phyloP scores from a whole-genome alignment of 1,139 yeast species.

The Zygosaccharomyces sapae region DNA sequence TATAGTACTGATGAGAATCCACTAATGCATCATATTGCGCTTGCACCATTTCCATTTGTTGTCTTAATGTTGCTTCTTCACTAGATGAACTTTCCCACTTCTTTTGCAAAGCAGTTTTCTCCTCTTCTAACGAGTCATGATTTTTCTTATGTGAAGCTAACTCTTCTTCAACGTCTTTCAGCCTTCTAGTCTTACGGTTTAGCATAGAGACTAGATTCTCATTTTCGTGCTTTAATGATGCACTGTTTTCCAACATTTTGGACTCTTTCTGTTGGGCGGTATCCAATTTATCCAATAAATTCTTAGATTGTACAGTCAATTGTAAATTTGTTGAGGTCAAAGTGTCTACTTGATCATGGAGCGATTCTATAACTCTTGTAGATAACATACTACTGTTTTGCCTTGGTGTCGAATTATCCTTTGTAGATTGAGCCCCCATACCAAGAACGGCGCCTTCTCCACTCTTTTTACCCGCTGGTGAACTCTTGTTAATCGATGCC shows the following conservation, averaged over 20 bases:
- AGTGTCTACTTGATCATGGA: constrained; percentile 54
- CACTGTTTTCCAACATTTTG: constrained; percentile 59
- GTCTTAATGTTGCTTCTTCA: constrained; percentile 44
- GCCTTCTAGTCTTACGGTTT: constrained; percentile 60
- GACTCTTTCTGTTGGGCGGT: constrained; percentile 51
- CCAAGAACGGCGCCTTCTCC: neutral
- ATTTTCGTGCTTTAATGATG: constrained; percentile 66
- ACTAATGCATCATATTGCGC: constrained; percentile 60
- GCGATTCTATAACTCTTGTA: constrained; percentile 53
- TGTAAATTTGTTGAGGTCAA: constrained; percentile 51
- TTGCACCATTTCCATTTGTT: constrained; percentile 56
- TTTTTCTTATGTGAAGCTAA: constrained; percentile 44
- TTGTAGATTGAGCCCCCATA: neutral
- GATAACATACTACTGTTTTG: constrained; percentile 27
- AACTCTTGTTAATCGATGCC: constrained; percentile 20
- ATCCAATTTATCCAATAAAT: constrained; percentile 48
- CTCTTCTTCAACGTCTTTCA: constrained; percentile 57
- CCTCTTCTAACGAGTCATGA: constrained; percentile 47
- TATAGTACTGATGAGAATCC: constrained; percentile 54
- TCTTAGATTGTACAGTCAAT: constrained; percentile 45
- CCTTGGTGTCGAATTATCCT: constrained; percentile 1
- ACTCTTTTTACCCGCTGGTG: constrained; percentile 10
- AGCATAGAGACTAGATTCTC: constrained; percentile 61
- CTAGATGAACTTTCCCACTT: constrained; percentile 49
- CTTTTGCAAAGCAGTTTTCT: constrained; percentile 47